Evolutionary conservation across 2,329 filamentous ascomycete genomes (phyloP), one percentile per base, ranked within the genome.

Genomic region (Fusarium abutilonis): DNA sequence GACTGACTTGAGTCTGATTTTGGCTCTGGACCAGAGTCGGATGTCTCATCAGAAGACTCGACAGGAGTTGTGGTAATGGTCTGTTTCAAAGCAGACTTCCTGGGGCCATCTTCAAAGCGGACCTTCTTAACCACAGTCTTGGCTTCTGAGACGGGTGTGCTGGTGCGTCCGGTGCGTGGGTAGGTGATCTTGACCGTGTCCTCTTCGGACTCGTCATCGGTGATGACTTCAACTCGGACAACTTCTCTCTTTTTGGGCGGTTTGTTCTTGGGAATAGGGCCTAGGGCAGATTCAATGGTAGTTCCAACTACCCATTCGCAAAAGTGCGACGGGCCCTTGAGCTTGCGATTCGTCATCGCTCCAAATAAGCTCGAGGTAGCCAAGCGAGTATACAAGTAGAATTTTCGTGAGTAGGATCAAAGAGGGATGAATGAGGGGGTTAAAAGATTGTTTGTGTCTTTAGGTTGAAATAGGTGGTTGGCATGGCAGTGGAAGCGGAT

Each of bases 151-250:
- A 32, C 45, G 36, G 40, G 32, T 14, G 43, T n/a, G 7, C 28
- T 48, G 17, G 31, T 41, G 31, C 54, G 56, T 14, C 74, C 67
- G 5, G 74, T 71, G 48, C 81, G 79, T 1, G 83, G 82, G 47
- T 83, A 82, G 2, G 80, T 82, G 34, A 86, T 70, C 15, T 72
- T 76, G 49, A 85, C 70, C 4, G 76, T 79, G 48, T 86, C 83
- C 23, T 78, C 74, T 8, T 80, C 78, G n/a, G 76, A 77, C 52
- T 83, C 81, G 39, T 85, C 82, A 58, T 86, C 82, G 10, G 83
- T 84, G 13, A 77, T 75, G 2, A 83, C 68, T 47, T 80, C 75
- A 29, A 83, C 67, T 19, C 69, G 76, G 53, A 81, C 66, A 10
- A 79, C 70, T 15, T 73, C 72, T 42, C 73, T 67, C 35, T 60